Percentiles rank a stretch among this genome's conserved stretches.
phyloP scores from a whole-genome alignment of 495 filamentous ascomycete species.

The Penicillium daleae region DNA sequence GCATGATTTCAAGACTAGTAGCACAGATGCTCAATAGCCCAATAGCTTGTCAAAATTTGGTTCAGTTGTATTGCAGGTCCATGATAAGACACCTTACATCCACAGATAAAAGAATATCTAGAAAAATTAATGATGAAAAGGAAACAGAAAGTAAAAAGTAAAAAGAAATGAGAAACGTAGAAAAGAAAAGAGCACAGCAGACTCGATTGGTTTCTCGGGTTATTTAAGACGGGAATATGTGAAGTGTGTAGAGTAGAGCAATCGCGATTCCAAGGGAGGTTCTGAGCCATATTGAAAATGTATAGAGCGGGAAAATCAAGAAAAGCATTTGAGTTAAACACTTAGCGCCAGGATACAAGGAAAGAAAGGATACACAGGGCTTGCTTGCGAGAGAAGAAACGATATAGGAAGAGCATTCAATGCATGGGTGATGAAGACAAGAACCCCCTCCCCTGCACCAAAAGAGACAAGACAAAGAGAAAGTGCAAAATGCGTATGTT shows the following conservation, averaged over 20 bases:
- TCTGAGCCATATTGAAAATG: slow-evolving; percentile 21
- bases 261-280: background rate
- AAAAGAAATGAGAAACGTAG: background rate
- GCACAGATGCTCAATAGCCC: too few relatives aligned
- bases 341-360: slow-evolving; percentile 22
- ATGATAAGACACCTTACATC: background rate
- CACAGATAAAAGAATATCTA: background rate
- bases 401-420: slow-evolving; percentile 18
- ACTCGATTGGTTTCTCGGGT: background rate
- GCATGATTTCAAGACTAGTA: too few relatives aligned
- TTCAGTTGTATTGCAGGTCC: background rate
- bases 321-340: background rate
- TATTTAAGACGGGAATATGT: background rate
- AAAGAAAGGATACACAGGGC: slow-evolving; percentile 10
- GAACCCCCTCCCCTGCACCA: slow-evolving; percentile 9
- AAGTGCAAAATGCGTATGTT: slow-evolving; percentile 11
- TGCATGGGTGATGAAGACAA: slow-evolving; percentile 17
- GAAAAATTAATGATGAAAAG: background rate
- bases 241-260: background rate
- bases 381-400: slow-evolving; percentile 23
- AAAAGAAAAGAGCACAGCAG: background rate
- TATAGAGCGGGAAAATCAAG: slow-evolving; percentile 14
- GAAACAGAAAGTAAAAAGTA: background rate
- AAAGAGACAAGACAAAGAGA: slow-evolving; percentile 8
- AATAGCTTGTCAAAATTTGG: too few relatives aligned